phyloP scores from a whole-genome alignment of 2,329 filamentous ascomycete species.

The Emergomyces pasteurianus region DNA sequence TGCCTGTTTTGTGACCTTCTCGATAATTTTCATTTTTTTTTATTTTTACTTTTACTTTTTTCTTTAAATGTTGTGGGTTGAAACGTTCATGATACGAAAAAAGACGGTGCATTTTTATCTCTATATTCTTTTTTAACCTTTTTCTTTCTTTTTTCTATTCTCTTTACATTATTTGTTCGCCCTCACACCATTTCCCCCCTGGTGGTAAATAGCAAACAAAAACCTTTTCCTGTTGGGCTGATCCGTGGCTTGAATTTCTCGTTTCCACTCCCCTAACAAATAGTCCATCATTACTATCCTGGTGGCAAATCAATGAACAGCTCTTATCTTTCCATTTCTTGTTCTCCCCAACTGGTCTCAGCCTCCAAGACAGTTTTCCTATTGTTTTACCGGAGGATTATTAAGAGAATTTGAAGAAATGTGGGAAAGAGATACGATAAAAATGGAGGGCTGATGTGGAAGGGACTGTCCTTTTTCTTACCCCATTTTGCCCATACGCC shows the following conservation, averaged over 20 bases:
- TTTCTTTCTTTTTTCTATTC: background rate
- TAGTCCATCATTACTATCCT: background rate
- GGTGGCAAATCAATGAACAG: background rate
- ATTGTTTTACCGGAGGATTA: too few species aligned
- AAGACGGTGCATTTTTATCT: background rate
- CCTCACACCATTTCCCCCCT: background rate
- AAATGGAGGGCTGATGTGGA: too few species aligned
- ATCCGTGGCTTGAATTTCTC: background rate
- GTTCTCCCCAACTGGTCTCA: background rate
- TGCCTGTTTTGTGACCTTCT: background rate
- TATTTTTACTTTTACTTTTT: background rate
- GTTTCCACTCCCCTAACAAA: background rate
- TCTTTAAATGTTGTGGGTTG: background rate
- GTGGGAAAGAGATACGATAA: too few species aligned
- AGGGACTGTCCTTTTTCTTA: background rate
- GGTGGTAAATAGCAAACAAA: background rate
- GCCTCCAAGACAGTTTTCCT: background rate
- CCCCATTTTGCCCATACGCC: background rate
- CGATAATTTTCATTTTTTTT: too few species aligned
- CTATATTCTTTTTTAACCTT: background rate
- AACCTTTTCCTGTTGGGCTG: background rate
- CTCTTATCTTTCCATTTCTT: background rate
- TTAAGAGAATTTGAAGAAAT: too few species aligned
- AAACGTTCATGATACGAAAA: background rate
- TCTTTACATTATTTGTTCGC: background rate